A percentile compares a stretch with the other conserved stretches of the same genome.
phyloP scores from a whole-genome alignment of 257 asterid genomes.

The Mentha longifolia region DNA sequence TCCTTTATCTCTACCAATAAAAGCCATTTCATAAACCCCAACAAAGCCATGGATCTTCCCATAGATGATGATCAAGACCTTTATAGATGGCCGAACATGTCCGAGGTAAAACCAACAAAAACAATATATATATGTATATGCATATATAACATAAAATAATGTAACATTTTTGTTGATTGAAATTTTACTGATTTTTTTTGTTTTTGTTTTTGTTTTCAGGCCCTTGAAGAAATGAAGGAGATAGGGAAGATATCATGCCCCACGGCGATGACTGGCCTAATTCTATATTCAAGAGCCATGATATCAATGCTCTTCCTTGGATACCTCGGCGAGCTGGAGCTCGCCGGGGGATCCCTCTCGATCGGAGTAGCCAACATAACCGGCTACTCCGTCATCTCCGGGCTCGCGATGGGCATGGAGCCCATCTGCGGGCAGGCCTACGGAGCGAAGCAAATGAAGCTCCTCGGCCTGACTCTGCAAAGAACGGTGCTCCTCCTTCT shows the following conservation, averaged over 20 bases:
- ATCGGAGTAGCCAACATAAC: conserved; percentile 96
- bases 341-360: conserved; percentile 90
- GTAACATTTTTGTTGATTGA: no score
- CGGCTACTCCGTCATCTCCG: conserved; percentile 96
- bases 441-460: conserved; percentile 91
- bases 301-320: conserved; percentile 95
- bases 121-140: neutral
- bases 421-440: conserved; percentile 96
- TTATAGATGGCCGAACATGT: conserved; percentile 74
- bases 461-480: conserved; percentile 84
- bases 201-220: conserved; percentile 50
- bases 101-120: conserved; percentile 54
- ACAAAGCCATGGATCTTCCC: conserved; percentile 42
- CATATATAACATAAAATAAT: no score
- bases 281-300: conserved; percentile 86
- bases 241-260: conserved; percentile 86
- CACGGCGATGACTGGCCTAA: conserved; percentile 75
- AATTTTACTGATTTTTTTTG: neutral
- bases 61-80: conserved; percentile 47
- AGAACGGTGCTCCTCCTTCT: conserved; percentile 81
- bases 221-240: conserved; percentile 75
- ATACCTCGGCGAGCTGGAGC: conserved; percentile 86
- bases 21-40: conserved; percentile 57
- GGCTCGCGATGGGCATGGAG: conserved; percentile 99
- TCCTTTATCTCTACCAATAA: conserved; percentile 51